These are phyloP conservation scores for Auricularia cornea DNA, from an alignment of 768 basidiomycete species.

Conservation along the genomic window DNA sequence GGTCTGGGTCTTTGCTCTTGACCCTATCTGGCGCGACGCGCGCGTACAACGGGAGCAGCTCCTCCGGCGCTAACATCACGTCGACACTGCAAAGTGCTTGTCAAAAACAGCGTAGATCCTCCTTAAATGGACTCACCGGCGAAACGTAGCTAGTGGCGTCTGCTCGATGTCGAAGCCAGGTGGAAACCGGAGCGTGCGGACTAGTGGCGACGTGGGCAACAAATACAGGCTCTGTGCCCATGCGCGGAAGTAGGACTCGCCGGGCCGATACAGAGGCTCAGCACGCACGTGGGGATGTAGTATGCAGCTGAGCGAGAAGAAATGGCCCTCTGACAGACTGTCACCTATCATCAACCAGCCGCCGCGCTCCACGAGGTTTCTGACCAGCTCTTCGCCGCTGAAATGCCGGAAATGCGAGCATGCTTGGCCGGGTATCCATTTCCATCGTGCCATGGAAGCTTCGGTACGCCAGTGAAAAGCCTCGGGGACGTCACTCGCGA, in stretches of 20 bases:
- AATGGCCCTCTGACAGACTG: conserved; percentile 64
- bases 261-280: conserved; percentile 50
- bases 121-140: conserved; percentile 21
- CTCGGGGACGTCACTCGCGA: conserved; percentile 41
- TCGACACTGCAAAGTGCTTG: conserved; percentile 34
- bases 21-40: conserved; percentile 11
- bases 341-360: conserved; percentile 66
- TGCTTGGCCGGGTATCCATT: conserved; percentile 39
- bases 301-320: conserved; percentile 62
- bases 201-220: conserved; percentile 43
- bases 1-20: not conserved
- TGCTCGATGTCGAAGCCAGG: conserved; percentile 41
- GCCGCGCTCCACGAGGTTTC: conserved; percentile 55
- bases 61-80: conserved; percentile 41
- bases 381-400: conserved; percentile 36
- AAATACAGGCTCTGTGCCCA: conserved; percentile 62
- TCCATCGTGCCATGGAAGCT: conserved; percentile 36
- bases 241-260: conserved; percentile 44
- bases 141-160: conserved; percentile 60
- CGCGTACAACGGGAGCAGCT: conserved; percentile 40
- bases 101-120: not conserved
- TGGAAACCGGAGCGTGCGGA: conserved; percentile 38
- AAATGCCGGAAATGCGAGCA: conserved; percentile 37
- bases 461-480: conserved; percentile 40
- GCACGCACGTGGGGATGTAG: conserved; percentile 61